Conservation (phyloP, 2,329 filamentous ascomycete genomes). For the Nemania sp. region DNA sequence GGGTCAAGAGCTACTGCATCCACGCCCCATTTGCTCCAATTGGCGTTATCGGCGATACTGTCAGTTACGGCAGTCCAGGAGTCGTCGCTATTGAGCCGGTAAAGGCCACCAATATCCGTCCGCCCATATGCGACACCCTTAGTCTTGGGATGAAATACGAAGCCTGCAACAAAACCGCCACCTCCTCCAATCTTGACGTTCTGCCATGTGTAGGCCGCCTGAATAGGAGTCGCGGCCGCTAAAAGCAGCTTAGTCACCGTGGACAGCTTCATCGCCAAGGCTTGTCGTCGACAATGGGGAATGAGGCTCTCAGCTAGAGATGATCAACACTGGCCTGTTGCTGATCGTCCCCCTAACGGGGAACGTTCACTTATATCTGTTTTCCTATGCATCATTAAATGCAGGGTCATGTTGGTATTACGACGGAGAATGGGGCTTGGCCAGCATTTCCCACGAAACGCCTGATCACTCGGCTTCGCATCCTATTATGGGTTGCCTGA, state of each 20-base stretch:
- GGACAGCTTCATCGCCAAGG: constrained; percentile 45
- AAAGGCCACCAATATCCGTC: constrained; percentile 69
- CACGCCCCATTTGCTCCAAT: constrained; percentile 68
- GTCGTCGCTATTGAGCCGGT: constrained; percentile 66
- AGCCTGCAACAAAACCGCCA: constrained; percentile 67
- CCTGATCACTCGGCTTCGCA: constrained; percentile 4
- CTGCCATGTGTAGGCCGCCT: constrained; percentile 58
- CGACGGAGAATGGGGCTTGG: neutral
- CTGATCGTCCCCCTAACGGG: constrained; percentile 26
- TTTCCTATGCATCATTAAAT: constrained; percentile 14
- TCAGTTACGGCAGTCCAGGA: constrained; percentile 68
- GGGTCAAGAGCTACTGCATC: constrained; percentile 69
- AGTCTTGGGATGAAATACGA: constrained; percentile 66
- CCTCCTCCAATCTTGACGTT: constrained; percentile 67
- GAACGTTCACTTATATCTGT: constrained; percentile 27
- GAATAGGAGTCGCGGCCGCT: constrained; percentile 40
- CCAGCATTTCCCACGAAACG: neutral
- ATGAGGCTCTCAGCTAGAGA: constrained; percentile 27
- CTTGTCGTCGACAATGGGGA: constrained; percentile 14
- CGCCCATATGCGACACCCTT: constrained; percentile 66
- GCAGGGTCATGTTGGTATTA: neutral
- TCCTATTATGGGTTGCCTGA: constrained; percentile 19
- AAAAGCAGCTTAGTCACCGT: constrained; percentile 38
- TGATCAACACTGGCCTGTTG: constrained; percentile 25
- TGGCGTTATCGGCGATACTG: constrained; percentile 55